Percentiles rank a stretch among this genome's conserved stretches.
Conservation (phyloP, 306 rosid species). For the Dryas octopetala region DNA sequence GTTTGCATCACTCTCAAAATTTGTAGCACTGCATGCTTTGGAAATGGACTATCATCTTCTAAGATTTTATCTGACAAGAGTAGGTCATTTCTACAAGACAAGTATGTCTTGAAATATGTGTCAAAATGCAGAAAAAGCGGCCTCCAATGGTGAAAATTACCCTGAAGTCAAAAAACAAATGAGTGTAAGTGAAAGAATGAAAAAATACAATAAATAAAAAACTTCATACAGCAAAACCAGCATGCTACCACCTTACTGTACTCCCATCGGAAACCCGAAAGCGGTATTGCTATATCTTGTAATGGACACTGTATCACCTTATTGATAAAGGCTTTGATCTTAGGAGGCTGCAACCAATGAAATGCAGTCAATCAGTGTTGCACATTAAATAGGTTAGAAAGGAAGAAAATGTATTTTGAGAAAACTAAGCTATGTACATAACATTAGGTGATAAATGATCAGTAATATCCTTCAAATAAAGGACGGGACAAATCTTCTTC, state of each 20-base stretch:
- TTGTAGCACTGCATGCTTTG: conserved; percentile 83
- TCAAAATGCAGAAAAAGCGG: conserved; percentile 87
- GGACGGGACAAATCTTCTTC: not conserved
- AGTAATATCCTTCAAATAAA: not conserved
- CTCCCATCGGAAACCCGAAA: conserved; percentile 95
- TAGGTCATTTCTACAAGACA: conserved; percentile 82
- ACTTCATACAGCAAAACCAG: conserved; percentile 12
- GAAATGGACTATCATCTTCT: conserved; percentile 82
- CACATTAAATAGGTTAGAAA: not conserved
- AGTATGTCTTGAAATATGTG: conserved; percentile 87
- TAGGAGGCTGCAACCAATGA: conserved; percentile 74
- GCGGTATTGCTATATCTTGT: conserved; percentile 91
- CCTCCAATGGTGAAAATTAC: conserved; percentile 98
- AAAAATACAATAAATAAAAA: conserved; percentile 3
- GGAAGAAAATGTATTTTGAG: not conserved
- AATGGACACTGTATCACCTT: conserved; percentile 91
- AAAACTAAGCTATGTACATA: too few species aligned
- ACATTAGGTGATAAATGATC: not conserved
- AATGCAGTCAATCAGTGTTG: conserved; percentile 20
- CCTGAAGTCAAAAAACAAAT: conserved; percentile 50
- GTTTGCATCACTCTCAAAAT: conserved; percentile 93
- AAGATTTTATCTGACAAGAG: conserved; percentile 73
- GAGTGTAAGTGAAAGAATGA: conserved; percentile 16
- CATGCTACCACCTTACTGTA: conserved; percentile 67
- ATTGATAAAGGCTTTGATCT: conserved; percentile 82